Evolutionary conservation across 495 filamentous ascomycete species (phyloP), one percentile per base, ranked within the genome.

Genomic region (Polyplosphaeria fusca): DNA sequence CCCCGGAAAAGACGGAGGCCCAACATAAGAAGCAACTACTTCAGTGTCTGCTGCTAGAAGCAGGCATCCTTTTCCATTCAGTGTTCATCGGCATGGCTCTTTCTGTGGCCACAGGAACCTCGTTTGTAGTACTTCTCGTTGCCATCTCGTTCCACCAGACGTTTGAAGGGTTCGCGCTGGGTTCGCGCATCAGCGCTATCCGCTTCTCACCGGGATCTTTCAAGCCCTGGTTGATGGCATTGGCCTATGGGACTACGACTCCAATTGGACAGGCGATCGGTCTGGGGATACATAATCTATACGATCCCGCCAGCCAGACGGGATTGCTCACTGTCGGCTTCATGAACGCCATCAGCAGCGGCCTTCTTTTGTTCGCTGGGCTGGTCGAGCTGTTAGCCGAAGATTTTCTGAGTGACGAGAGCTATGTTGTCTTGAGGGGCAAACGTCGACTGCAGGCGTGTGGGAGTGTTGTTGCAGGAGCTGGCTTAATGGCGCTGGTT

Each of bases 251-350:
- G 22, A 82, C 85, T 38, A 97, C 92, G 3, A 96, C 92, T 1
- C 92, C 92, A 1, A 73, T 95, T 32, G 92, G 92, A 12, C 92
- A 97, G 67, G 89, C 89, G 2, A 86, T 96, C 45, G 92, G 92
- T 0, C 74, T 97, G 7, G 73, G 83, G 19, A 78, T 95, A 16
- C 89, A 95, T 68, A 84, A 81, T 25, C 71, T 95, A 23, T 97
- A 96, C 68, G 88, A 93, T 60, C 92, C 92, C 18, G 77, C 78
- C 28, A 89, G 85, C 63, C 79, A 90, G 58, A 85, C 86, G 0
- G 92, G 92, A 0, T 69, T 97, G 50, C 76, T 96, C 25, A 89
- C 90, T 83, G 91, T 96, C 2, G 92, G 92, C 14, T 80, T 91
- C 63, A 96, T 91, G 76, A 97, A 97, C 64, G 91, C 87, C 26